Evolutionary conservation across 2,329 filamentous ascomycete species (phyloP).

Genomic region (Aspergillus transmontanensis): DNA sequence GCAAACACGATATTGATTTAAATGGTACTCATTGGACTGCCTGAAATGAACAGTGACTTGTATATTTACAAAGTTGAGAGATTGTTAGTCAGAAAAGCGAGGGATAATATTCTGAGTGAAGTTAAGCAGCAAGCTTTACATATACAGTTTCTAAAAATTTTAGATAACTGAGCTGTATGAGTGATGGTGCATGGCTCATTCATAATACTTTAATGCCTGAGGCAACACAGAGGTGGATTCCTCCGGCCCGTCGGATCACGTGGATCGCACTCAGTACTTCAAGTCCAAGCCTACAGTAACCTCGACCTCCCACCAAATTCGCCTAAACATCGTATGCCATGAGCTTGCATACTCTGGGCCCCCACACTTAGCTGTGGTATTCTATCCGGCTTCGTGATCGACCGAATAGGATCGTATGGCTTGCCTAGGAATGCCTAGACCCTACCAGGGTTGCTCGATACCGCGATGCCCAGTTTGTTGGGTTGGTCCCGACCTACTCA

Average conservation of each 20-base stretch:
- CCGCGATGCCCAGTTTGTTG: background rate
- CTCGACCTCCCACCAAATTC: background rate
- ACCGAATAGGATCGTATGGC: background rate
- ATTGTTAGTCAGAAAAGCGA: no score
- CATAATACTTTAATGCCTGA: background rate
- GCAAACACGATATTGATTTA: background rate
- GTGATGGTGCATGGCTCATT: no score
- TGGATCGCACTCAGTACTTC: background rate
- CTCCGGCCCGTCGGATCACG: background rate
- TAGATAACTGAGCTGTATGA: no score
- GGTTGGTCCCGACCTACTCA: conserved; percentile 6
- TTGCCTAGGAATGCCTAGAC: background rate
- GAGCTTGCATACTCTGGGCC: background rate
- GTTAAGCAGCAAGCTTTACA: no score
- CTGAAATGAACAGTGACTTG: background rate
- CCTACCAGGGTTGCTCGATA: background rate
- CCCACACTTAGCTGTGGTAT: background rate
- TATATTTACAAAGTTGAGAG: no score
- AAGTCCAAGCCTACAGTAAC: background rate
- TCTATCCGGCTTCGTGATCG: background rate
- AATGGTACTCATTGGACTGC: background rate
- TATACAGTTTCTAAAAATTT: no score
- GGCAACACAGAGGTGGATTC: background rate
- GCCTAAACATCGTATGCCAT: conserved; percentile 2
- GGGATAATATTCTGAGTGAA: no score